Base-by-base conservation (phyloP, 805 yeast genomes). In the Starmerella floricola region DNA sequence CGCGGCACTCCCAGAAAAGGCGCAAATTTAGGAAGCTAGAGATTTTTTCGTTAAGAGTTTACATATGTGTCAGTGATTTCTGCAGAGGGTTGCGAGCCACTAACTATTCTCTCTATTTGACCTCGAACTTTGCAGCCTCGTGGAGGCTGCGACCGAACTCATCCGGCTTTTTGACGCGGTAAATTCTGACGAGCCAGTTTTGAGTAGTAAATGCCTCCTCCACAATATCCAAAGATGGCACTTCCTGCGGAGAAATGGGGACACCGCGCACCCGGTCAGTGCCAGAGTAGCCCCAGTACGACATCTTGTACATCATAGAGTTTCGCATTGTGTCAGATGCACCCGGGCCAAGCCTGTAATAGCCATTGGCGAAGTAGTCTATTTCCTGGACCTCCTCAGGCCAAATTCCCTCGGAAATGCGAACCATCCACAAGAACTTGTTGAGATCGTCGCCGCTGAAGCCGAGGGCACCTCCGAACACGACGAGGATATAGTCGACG, bases 321-420 rank as follows among this genome's bases (percentile, higher is more conserved):
- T 88, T 71, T 57, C 73, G 76, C 96, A 93, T 88, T 24, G 95
- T 71, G 21, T 74, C 67, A 2, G 95, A 66, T 13, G 97, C 97
- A 27, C 65, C 65, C 44, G 72, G 75, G 60, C 91, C 97, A 41
- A 91, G 79, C 55, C 77, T 76, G 62, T 85, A 91, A 62, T 86
- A 95, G 48, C 97, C 96, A 42, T 74, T 65, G 18, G 87, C 81
- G 71, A 87, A 91, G 65, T 67, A 91, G 51, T 77, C 73, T 49
- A 91, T 69, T 65, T 91, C 98, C 52, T 69, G 72, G 45, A 91
- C 78, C 59, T 91, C 97, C n/a, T 91, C 96, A 1, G 98, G 99
- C 99, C 99, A 91, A 46, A 91, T 84, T 41, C 98, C 98, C 64
- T 91, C 95, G n/a, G 95, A 74, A 52, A 91, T 91, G 62, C 98